Evolutionary conservation across 169 alveolate species (phyloP).

Genomic region (Perkinsus chesapeaki): DNA sequence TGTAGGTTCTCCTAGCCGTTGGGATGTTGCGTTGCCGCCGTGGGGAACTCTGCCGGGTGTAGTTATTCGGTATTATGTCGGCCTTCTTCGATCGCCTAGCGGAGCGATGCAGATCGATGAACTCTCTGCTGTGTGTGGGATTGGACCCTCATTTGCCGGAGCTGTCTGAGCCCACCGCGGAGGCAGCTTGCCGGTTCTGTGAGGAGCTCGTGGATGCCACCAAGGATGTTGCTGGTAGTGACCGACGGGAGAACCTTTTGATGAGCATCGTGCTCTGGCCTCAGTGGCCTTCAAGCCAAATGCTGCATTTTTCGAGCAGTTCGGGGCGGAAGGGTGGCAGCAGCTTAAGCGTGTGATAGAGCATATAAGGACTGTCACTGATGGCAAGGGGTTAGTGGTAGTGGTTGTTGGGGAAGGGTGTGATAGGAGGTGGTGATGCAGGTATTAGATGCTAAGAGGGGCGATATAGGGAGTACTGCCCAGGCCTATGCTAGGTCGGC

Average conservation of each 20-base stretch:
- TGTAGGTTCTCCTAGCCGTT: too few relatives aligned
- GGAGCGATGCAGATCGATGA: conserved; percentile 23
- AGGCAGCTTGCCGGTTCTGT: conserved; percentile 29
- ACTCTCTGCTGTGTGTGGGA: conserved; percentile 43
- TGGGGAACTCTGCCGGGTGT: too few relatives aligned
- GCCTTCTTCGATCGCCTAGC: neutral
- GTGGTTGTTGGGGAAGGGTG: neutral
- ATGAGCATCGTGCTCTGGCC: neutral
- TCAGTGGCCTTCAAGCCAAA: conserved; percentile 35
- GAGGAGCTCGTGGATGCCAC: conserved; percentile 27
- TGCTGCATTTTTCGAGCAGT: conserved; percentile 44
- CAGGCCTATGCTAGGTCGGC: conserved; percentile 32
- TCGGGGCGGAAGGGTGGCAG: conserved; percentile 21
- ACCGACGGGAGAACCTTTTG: neutral
- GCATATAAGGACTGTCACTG: neutral
- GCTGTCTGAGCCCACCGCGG: conserved; percentile 21
- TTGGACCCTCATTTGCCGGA: conserved; percentile 26
- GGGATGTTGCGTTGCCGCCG: too few relatives aligned
- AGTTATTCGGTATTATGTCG: too few relatives aligned
- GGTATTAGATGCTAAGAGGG: conserved; percentile 44
- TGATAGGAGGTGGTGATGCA: neutral
- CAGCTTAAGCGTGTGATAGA: neutral
- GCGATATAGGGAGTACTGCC: conserved; percentile 44
- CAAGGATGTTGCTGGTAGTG: conserved; percentile 22
- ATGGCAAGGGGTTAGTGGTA: conserved; percentile 24